Evolutionary conservation across 116 monocot species (phyloP), one percentile per base, ranked within the genome.

Genomic region (Papilionanthe hybrid): DNA sequence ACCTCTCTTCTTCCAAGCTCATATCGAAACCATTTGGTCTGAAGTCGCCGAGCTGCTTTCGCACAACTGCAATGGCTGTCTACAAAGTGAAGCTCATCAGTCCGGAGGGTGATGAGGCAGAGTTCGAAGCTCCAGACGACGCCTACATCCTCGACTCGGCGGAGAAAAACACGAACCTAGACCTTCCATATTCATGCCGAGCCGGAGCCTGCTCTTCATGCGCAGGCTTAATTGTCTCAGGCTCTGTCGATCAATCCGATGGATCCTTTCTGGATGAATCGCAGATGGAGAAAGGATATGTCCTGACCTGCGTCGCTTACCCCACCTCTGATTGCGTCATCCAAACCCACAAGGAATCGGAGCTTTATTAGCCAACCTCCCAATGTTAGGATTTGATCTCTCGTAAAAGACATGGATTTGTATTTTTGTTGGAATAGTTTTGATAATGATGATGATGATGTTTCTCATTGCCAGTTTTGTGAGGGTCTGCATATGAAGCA

Each of bases 131-230:
- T 49, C 89, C 85, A 4, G 89, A 89, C 32, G 85, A 85, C 55
- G 42, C 84, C 60, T 89, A 89, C 82, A 84, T 89, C 57, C 82
- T 89, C 10, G 86, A 86, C 68, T 76, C 89, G 7, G 86, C 86
- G 0, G 84, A 89, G 86, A 42, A 6, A 11, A 5, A 3, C 9
- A 75, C 82, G 11, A 82, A 82, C 5, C 1, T 84, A 0, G 86
- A 86, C 42, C 75, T 89, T 9, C 86, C 89, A 0, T 86, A 84
- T 76, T 86, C 89, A 0, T 86, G 89, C 77, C 68, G 84, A 42
- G 89, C 86, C 4, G 82, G 86, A 1, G 86, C 86, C 1, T 89
- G 89, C 84, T 89, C 89, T 42, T 79, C 84, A 0, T 89, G 89
- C 42, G 82, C 84, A 8, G 89, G 89, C 53, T 49, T 22, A 13